Conservation (phyloP, 768 basidiomycete species). For the Guyanaporus albipodus region DNA sequence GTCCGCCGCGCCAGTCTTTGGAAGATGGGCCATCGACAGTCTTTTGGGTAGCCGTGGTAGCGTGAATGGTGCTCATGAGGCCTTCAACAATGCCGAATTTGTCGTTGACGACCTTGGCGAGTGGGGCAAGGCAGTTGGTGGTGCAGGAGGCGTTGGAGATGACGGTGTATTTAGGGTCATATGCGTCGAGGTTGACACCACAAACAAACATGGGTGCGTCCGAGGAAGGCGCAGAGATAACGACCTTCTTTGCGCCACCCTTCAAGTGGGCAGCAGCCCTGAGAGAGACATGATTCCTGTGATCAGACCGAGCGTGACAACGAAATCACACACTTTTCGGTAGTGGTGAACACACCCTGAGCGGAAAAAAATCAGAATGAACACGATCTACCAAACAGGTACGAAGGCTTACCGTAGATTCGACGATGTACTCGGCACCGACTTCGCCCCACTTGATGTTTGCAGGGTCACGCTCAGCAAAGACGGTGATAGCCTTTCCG, state of each 20-base stretch:
- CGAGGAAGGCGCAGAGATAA: conserved; percentile 98
- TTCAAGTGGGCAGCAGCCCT: conserved; percentile 91
- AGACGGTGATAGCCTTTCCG: conserved; percentile 73
- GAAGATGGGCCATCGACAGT: conserved; percentile 90
- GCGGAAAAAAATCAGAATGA: conserved; percentile 2
- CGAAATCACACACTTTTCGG: conserved; percentile 60
- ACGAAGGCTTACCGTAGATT: conserved; percentile 72
- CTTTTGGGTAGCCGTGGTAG: conserved; percentile 94
- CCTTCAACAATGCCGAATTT: conserved; percentile 95
- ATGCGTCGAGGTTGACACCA: conserved; percentile 93
- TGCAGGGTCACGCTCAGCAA: conserved; percentile 82
- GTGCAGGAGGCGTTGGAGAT: conserved; percentile 99
- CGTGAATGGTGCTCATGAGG: conserved; percentile 98
- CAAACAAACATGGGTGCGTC: conserved; percentile 94
- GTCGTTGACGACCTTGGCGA: conserved; percentile 98
- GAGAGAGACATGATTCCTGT: not conserved
- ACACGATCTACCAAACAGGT: not conserved
- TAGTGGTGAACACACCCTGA: conserved; percentile 95
- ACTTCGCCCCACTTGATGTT: conserved; percentile 77
- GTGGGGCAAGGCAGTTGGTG: conserved; percentile 98
- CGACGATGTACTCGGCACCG: conserved; percentile 91
- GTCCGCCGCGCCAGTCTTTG: conserved; percentile 98
- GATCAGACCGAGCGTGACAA: not conserved
- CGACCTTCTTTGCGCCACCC: conserved; percentile 99
- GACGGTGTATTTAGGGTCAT: conserved; percentile 86